These are phyloP conservation scores for Plasmodium billcollinsi DNA, from an alignment of 169 alveolate species.

Conservation along the genomic window DNA sequence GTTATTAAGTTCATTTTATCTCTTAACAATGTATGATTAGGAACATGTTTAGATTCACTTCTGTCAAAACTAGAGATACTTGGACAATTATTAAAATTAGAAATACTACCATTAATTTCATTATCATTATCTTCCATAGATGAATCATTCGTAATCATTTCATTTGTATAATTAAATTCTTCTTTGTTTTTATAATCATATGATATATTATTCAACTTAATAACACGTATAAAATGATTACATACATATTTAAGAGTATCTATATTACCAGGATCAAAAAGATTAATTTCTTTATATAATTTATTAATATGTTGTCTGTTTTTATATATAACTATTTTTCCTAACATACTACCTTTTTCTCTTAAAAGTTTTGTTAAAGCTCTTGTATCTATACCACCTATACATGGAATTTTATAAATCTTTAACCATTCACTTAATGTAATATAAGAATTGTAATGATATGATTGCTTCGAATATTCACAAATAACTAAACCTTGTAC, in stretches of 20 bases:
- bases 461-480: constrained; percentile 83
- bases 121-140: constrained; percentile 7
- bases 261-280: constrained; percentile 68
- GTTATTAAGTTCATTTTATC: constrained; percentile 36
- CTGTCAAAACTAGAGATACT: constrained; percentile 19
- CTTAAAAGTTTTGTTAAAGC: constrained; percentile 90
- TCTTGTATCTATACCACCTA: constrained; percentile 90
- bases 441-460: constrained; percentile 48
- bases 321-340: constrained; percentile 81
- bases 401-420: constrained; percentile 72
- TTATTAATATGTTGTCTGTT: constrained; percentile 60
- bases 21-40: constrained; percentile 39
- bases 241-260: constrained; percentile 61
- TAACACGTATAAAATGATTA: constrained; percentile 51
- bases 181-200: constrained; percentile 18
- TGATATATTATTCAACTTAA: constrained; percentile 24
- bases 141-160: constrained; percentile 4
- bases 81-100: constrained; percentile 21
- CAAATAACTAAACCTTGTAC: constrained; percentile 88
- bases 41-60: constrained; percentile 25
- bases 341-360: constrained; percentile 86
- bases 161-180: constrained; percentile 20
- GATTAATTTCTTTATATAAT: constrained; percentile 50
- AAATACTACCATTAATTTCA: not conserved
- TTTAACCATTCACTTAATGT: constrained; percentile 56